These are phyloP conservation scores for Candida ascalaphidarum DNA, from an alignment of 805 yeast genomes.

Conservation along the genomic window DNA sequence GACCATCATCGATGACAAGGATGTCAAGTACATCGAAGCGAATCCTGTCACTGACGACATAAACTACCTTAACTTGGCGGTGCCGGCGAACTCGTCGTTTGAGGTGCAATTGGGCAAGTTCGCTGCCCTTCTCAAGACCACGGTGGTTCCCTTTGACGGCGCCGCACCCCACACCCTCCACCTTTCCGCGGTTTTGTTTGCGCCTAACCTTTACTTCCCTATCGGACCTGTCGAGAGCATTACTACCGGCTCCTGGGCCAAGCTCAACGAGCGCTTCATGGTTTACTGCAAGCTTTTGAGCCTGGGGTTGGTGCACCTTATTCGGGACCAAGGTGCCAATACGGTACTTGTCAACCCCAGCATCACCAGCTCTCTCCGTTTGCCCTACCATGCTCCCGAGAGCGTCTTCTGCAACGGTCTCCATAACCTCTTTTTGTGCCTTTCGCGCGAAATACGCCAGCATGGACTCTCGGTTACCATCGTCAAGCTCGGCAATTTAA, in stretches of 20 bases:
- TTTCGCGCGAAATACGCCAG: conserved; percentile 26
- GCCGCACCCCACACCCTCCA: conserved; percentile 47
- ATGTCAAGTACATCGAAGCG: conserved; percentile 38
- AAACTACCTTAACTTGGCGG: conserved; percentile 53
- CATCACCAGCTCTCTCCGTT: conserved; percentile 42
- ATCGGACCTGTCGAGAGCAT: conserved; percentile 58
- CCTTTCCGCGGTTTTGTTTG: conserved; percentile 56
- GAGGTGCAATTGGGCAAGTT: conserved; percentile 43
- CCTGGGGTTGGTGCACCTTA: conserved; percentile 47
- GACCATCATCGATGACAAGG: conserved; percentile 59
- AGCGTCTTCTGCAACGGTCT: conserved; percentile 42
- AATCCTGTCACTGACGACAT: conserved; percentile 62
- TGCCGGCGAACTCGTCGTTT: conserved; percentile 38
- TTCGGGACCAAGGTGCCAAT: conserved; percentile 37
- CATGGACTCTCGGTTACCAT: conserved; percentile 31
- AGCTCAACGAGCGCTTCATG: conserved; percentile 36
- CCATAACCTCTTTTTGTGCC: conserved; percentile 21
- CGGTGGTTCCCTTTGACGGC: conserved; percentile 52
- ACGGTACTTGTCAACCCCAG: conserved; percentile 46
- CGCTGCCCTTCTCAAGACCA: conserved; percentile 38
- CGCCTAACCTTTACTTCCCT: conserved; percentile 65
- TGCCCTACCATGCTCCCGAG: conserved; percentile 63
- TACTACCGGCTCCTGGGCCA: conserved; percentile 44
- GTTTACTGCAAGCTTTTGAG: conserved; percentile 44
- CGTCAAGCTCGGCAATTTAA: conserved; percentile 31